Conservation (phyloP, 768 basidiomycete genomes). For the Tylopilus rubrobrunneus region DNA sequence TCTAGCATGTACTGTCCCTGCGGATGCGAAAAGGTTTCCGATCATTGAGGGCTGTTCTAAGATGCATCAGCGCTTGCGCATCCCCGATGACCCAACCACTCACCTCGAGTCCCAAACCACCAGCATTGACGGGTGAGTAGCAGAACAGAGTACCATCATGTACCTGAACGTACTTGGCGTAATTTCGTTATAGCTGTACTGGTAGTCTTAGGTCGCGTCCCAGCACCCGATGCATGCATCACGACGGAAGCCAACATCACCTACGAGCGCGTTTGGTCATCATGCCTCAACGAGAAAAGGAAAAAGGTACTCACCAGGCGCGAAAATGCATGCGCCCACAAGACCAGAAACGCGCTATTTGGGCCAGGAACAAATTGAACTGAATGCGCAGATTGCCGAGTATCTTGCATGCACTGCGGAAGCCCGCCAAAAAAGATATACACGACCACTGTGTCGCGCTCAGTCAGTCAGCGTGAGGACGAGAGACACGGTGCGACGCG, state of each 20-base stretch:
- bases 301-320: constrained; percentile 44
- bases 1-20: too few relatives aligned
- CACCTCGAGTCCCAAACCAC: constrained; percentile 57
- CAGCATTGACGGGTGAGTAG: constrained; percentile 51
- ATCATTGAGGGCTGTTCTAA: constrained; percentile 46
- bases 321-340: constrained; percentile 73
- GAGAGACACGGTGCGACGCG: constrained; percentile 31
- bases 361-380: constrained; percentile 49
- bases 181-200: constrained; percentile 67
- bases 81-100: not conserved
- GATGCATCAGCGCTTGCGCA: not conserved
- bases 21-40: constrained; percentile 52
- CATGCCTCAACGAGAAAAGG: not conserved
- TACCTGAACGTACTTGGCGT: constrained; percentile 27
- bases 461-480: not conserved
- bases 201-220: constrained; percentile 58
- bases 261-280: constrained; percentile 37
- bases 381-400: constrained; percentile 45
- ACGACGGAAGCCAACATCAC: constrained; percentile 78
- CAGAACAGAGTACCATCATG: constrained; percentile 48
- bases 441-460: constrained; percentile 46
- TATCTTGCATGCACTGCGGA: constrained; percentile 61
- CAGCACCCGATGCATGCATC: constrained; percentile 49
- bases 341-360: constrained; percentile 63
- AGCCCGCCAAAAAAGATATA: constrained; percentile 71